Base-by-base conservation (phyloP, 345 rosid genomes). In the Lepidium aucheri region DNA sequence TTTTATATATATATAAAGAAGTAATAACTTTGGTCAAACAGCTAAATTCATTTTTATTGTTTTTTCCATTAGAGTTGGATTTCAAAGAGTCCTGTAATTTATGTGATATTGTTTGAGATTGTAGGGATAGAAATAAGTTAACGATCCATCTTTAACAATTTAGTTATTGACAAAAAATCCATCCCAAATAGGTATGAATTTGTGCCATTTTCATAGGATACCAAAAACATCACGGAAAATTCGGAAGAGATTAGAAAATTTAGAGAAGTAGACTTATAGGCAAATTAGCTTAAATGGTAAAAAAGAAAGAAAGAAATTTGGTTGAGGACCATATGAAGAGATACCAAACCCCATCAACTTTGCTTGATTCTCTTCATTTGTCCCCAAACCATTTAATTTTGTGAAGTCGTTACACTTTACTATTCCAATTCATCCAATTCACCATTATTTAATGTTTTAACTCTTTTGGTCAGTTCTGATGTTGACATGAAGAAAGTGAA, bases 291-390 rank as follows among this genome's bases (percentile, higher is more conserved):
- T 30, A 72, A 63, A 47, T 63, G 57, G 65, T 55, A 72, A 47
- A 70, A 70, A 64, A 64, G 28, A 16, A 63, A 32, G 46, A 40
- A 55, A 63, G 10, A 20, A 56, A 30, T 6, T 47, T 39, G 38
- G 26, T 41, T 30, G 72, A n/a, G 72, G 62, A 73, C 72, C 76
- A 65, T 50, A 11, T 28, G 32, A 7, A 28, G 32, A 28, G 32
- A 28, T 43, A 73, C 67, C 67, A 65, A 73, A 66, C 55, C 40
- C 41, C 54, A 72, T 72, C 46, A 65, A 73, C 72, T 73, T 64
- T 58, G 24, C 56, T 73, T 64, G 52, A 58, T 56, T 64, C 51
- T 64, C 64, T 72, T 5, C 46, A 6, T 34, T 65, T 73, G 61
- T 73, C 72, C 61, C 17, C 72, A 58, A 65, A 35, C 28, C 76